Percentiles rank a stretch among this genome's conserved stretches.
phyloP scores from a whole-genome alignment of 1,139 yeast genomes.

The Taphrina sp. region DNA sequence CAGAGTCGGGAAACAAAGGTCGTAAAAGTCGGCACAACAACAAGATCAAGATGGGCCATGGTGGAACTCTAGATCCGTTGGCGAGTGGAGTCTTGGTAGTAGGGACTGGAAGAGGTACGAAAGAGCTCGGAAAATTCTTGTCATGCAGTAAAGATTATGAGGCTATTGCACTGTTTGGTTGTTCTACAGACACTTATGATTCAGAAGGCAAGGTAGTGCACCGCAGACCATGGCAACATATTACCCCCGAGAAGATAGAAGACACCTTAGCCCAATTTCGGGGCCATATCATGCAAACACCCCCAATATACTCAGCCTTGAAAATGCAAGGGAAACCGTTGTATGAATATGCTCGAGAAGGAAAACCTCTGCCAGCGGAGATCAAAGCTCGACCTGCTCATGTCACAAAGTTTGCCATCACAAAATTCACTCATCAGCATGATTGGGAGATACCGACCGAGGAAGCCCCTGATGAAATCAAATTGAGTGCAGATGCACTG shows the following conservation, averaged over 20 bases:
- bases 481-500: slow-evolving; percentile 38
- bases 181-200: slow-evolving; percentile 91
- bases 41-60: slow-evolving; percentile 79
- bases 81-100: slow-evolving; percentile 91
- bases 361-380: slow-evolving; percentile 75
- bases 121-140: slow-evolving; percentile 65
- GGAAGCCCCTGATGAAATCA: slow-evolving; percentile 43
- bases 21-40: slow-evolving; percentile 12
- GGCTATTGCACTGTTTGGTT: slow-evolving; percentile 81
- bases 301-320: slow-evolving; percentile 91
- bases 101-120: slow-evolving; percentile 90
- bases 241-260: slow-evolving; percentile 56
- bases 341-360: slow-evolving; percentile 90
- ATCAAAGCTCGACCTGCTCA: slow-evolving; percentile 74
- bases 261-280: slow-evolving; percentile 57
- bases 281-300: slow-evolving; percentile 82
- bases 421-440: slow-evolving; percentile 59
- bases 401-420: slow-evolving; percentile 56
- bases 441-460: slow-evolving; percentile 48
- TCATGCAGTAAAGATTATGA: slow-evolving; percentile 70
- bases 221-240: slow-evolving; percentile 56
- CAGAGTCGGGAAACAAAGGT: slow-evolving; percentile 26
- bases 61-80: slow-evolving; percentile 93
- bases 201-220: slow-evolving; percentile 78
- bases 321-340: slow-evolving; percentile 93